Percentiles rank a stretch among this genome's conserved stretches.
Evolutionary conservation across 805 yeast species (phyloP).

Genomic region (Saturnispora ahearnii): DNA sequence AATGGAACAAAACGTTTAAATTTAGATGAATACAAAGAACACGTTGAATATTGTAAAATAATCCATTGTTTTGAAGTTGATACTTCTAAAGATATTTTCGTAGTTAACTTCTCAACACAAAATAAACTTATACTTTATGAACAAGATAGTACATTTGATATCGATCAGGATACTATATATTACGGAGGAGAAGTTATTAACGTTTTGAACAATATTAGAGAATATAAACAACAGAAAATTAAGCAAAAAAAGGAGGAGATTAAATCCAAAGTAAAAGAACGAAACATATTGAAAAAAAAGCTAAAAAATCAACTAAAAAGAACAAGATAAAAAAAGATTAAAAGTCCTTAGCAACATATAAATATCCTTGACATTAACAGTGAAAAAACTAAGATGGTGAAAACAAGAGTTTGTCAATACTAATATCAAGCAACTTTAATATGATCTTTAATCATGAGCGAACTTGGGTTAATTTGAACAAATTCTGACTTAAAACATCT

Average conservation of each 20-base stretch:
- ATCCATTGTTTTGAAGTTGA: not conserved
- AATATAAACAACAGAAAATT: not conserved
- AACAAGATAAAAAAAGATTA: too few relatives aligned
- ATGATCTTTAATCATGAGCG: not conserved
- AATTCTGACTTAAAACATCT: slow-evolving; percentile 5
- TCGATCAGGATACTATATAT: not conserved
- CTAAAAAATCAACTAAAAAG: too few relatives aligned
- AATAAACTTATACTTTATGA: not conserved
- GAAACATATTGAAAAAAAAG: not conserved
- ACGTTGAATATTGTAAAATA: not conserved
- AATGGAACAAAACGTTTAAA: not conserved
- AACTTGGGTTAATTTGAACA: slow-evolving; percentile 2
- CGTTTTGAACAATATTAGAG: not conserved
- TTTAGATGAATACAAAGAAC: not conserved
- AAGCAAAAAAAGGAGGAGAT: not conserved
- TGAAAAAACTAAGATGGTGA: too few relatives aligned
- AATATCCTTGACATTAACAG: too few relatives aligned
- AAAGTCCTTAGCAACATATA: too few relatives aligned
- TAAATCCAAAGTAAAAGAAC: not conserved
- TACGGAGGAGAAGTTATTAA: not conserved
- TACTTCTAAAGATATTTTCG: not conserved
- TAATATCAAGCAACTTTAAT: not conserved
- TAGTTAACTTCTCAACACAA: not conserved
- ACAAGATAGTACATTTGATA: not conserved
- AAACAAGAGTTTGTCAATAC: not conserved